A percentile compares a stretch with the other conserved stretches of the same genome.
Conservation (phyloP, 2,329 filamentous ascomycete species). For the Tetracladium maxilliforme region DNA sequence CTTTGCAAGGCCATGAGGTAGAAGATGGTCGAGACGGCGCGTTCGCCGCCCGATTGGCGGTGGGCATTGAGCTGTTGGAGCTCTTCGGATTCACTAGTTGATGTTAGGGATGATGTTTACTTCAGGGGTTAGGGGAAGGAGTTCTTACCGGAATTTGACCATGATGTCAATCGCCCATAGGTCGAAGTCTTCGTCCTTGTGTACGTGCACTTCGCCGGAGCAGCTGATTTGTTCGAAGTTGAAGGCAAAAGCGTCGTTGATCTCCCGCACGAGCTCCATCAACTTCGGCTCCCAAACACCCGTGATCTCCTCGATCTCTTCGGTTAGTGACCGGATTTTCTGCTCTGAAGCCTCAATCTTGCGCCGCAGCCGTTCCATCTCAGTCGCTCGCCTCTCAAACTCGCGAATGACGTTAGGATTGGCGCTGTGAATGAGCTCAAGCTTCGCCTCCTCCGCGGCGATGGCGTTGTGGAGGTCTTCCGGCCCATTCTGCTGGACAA, state of each 20-base stretch:
- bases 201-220: slow-evolving; percentile 74
- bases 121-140: not conserved
- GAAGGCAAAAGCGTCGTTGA: slow-evolving; percentile 81
- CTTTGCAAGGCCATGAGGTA: slow-evolving; percentile 97
- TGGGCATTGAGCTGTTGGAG: slow-evolving; percentile 80
- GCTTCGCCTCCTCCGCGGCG: slow-evolving; percentile 54
- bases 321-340: too few relatives aligned
- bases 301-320: slow-evolving; percentile 43
- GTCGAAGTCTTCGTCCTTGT: slow-evolving; percentile 89
- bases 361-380: slow-evolving; percentile 52
- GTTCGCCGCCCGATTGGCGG: slow-evolving; percentile 90
- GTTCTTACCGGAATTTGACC: slow-evolving; percentile 74
- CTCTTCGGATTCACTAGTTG: slow-evolving; percentile 55
- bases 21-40: slow-evolving; percentile 94
- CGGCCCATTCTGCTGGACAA: slow-evolving; percentile 32
- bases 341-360: slow-evolving; percentile 40
- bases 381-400: slow-evolving; percentile 56
- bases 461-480: slow-evolving; percentile 62
- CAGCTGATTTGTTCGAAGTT: slow-evolving; percentile 93
- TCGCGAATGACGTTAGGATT: slow-evolving; percentile 63
- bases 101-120: slow-evolving; percentile 5
- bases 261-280: slow-evolving; percentile 61
- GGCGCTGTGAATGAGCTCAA: slow-evolving; percentile 68
- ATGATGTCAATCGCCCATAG: slow-evolving; percentile 88
- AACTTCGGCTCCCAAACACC: slow-evolving; percentile 71